Evolutionary conservation across 192 early-diverging fungal species (phyloP), one percentile per base, ranked within the genome.

Genomic region (Gamsiella multidivaricata): DNA sequence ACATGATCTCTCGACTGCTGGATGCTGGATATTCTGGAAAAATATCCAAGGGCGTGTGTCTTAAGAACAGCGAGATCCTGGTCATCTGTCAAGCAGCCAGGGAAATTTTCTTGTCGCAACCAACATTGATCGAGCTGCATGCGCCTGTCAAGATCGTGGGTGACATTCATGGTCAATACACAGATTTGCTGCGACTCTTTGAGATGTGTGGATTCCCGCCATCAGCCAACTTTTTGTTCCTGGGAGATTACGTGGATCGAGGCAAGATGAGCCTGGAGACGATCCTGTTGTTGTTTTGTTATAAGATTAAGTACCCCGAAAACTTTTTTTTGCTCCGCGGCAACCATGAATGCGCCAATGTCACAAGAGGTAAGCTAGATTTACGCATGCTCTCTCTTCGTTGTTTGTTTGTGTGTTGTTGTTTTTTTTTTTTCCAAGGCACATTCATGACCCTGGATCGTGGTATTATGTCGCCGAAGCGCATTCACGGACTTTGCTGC

Each of bases 241-340:
- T 98, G 31, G 94, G 95, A 17, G 97, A 98, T 80, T 98, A 98
- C 83, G 97, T 98, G 2, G 97, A 98, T 83, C 91, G 97, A 53
- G 97, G 97, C 47, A 96, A 95, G 82, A 93, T 96, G 84, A 91
- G 89, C 65, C 86, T 98, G 31, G 97, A 97, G 80, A 98, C 94
- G 9, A 96, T 98, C 65, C 80, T 95, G 39, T 81, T 98, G 63
- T 86, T 98, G 54, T 88, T 98, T 49, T 94, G 93, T 79, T 98
- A 95, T 87, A 98, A 98, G 83, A 92, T 98, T 79, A 97, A 98
- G 79, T 96, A 93, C 70, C 94, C 95, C 0, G 95, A 96, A 70
- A 98, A 96, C 81, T 98, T 98, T 80, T 98, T 98, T 68, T 76
- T 98, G 29, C 69, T 98, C 53, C 90, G 97, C 41, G 97, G 97